Percentiles rank a stretch among this genome's conserved stretches.
These are phyloP conservation scores for Styphnolobium japonicum DNA, from an alignment of 306 rosid genomes.

Conservation along the genomic window DNA sequence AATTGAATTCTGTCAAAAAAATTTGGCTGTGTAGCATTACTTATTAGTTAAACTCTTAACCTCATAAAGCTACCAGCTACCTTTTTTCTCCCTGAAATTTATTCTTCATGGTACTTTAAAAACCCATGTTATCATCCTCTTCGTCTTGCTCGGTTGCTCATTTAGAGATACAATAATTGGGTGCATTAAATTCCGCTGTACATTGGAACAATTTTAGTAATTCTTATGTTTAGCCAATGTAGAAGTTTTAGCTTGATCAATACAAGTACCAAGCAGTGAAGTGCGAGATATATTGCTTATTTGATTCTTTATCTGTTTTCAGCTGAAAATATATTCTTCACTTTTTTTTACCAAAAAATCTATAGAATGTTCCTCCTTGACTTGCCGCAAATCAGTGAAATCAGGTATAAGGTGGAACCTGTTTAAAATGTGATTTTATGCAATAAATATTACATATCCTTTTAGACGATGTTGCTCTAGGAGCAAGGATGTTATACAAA, in stretches of 20 bases:
- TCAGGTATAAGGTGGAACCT: not conserved
- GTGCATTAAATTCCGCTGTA: not conserved
- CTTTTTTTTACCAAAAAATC: not conserved
- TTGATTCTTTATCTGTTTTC: not conserved
- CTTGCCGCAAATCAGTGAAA: not conserved
- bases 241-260: not conserved
- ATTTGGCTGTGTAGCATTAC: too few species aligned
- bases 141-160: not conserved
- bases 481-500: not conserved
- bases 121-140: not conserved
- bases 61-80: not conserved
- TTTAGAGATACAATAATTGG: not conserved
- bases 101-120: not conserved
- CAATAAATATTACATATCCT: not conserved
- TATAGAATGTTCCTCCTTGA: not conserved
- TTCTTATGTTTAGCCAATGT: not conserved
- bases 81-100: not conserved
- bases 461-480: not conserved
- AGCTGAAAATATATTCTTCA: not conserved
- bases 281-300: not conserved
- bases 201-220: not conserved
- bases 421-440: not conserved
- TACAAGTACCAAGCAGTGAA: not conserved
- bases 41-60: not conserved
- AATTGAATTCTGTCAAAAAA: too few species aligned